Base-by-base conservation (phyloP, 73 alveolate species). In the Diophrys appendiculata region DNA sequence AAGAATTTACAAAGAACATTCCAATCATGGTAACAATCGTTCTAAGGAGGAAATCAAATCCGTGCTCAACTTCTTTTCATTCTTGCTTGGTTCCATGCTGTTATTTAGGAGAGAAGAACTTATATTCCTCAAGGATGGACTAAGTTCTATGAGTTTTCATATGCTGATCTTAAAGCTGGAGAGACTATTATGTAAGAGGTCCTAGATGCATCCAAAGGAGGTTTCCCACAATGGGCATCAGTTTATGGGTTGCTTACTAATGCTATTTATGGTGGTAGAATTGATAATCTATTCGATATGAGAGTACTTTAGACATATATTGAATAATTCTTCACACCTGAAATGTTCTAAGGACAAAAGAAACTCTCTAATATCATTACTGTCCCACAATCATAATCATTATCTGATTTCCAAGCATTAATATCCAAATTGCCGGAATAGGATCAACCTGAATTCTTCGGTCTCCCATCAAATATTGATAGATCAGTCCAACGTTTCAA, bases 101-200 rank as follows among this genome's bases (percentile, higher is more conserved):
- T 98, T 31, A 91, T 98, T 73, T 98, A 98, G 72, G 99, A 98
- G 87, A 95, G 99, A 73, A 92, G 99, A 77, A 97, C 99, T 22
- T 98, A 95, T 80, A 98, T 97, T 25, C 99, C 99, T 0, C 99
- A 98, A 87, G 99, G 99, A 2, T 98, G 99, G 99, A 90, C 99
- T 64, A 98, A 98, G 84, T 98, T 96, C 96, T 98, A 98, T 70
- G 99, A 98, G 91, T 98, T 98, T 88, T 97, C 99, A 8, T 97
- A 95, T 86, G 98, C 99, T 64, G 99, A 98, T 85, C 85, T 96
- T 73, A 95, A 97, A 76, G 99, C 99, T 29, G 98, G 98, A 77
- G 97, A 90, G 34, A 82, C 94, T 35, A 87, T 95, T 68, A 88
- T 95, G 73, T 88, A 76, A 64, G 87, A 93, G 73, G 79, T 95